Evolutionary conservation across 108 stramenopile species (phyloP).

Genomic region (Fistulifera solaris): DNA sequence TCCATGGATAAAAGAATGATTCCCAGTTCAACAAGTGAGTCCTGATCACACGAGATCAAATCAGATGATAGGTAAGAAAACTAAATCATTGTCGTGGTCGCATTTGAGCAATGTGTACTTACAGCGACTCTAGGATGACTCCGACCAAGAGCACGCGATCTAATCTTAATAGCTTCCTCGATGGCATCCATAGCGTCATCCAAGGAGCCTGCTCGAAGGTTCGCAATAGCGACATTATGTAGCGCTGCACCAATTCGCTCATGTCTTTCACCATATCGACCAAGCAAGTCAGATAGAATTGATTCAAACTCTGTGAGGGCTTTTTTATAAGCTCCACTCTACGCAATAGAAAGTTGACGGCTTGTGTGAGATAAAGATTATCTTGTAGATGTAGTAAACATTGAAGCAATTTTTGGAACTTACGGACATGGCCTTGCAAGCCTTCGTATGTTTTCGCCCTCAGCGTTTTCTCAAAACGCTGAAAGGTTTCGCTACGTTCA

Average conservation of each 20-base stretch:
- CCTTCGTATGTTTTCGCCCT: conserved; percentile 27
- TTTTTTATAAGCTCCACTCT: conserved; percentile 33
- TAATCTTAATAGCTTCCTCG: conserved; percentile 53
- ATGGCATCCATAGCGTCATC: conserved; percentile 57
- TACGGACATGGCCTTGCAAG: conserved; percentile 51
- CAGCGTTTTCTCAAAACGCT: conserved; percentile 29
- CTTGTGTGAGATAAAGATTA: neutral
- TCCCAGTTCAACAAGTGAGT: conserved; percentile 55
- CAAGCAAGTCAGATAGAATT: conserved; percentile 36
- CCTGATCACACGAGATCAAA: conserved; percentile 17
- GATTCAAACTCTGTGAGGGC: conserved; percentile 47
- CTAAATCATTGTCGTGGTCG: neutral
- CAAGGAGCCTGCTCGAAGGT: conserved; percentile 37
- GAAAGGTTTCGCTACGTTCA: conserved; percentile 5
- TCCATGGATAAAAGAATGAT: conserved; percentile 49
- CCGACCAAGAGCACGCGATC: conserved; percentile 32
- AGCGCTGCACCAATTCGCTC: conserved; percentile 50
- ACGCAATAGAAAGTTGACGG: no score
- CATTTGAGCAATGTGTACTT: conserved; percentile 9
- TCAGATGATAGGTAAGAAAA: conserved; percentile 2
- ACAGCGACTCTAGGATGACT: conserved; percentile 42
- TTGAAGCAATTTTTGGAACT: conserved; percentile 9
- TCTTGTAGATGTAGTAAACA: neutral
- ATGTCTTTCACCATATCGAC: conserved; percentile 36
- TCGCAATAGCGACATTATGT: conserved; percentile 59